Conservation (phyloP, 2,329 filamentous ascomycete genomes). For the Sporothrix pallida region DNA sequence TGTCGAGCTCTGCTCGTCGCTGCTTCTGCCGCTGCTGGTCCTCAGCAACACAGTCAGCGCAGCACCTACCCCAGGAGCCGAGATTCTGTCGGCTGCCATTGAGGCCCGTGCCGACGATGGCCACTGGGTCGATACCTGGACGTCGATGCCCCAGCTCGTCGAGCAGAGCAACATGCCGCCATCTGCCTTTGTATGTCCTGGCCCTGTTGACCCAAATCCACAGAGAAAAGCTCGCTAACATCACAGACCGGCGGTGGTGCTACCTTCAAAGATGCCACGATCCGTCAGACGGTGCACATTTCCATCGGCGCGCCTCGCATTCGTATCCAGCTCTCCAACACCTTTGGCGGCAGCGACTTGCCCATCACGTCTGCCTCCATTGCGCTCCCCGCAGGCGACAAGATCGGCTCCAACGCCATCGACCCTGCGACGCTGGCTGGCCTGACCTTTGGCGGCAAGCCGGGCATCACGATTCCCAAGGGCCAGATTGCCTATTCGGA, state of each 20-base stretch:
- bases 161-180: conserved; percentile 67
- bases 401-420: conserved; percentile 59
- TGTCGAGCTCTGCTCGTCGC: conserved; percentile 15
- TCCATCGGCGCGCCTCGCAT: conserved; percentile 62
- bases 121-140: conserved; percentile 70
- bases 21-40: conserved; percentile 24
- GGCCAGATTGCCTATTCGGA: conserved; percentile 66
- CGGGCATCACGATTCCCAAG: conserved; percentile 58
- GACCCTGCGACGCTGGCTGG: conserved; percentile 57
- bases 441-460: conserved; percentile 61
- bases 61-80: not conserved
- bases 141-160: conserved; percentile 68
- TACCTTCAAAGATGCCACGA: conserved; percentile 66
- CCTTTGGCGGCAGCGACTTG: conserved; percentile 65
- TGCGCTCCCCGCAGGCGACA: conserved; percentile 59
- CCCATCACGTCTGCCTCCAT: conserved; percentile 64
- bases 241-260: conserved; percentile 46
- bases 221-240: not conserved
- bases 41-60: not conserved
- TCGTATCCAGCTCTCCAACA: conserved; percentile 68
- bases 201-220: no score
- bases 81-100: not conserved
- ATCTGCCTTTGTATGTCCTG: conserved; percentile 59
- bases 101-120: conserved; percentile 42
- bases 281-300: conserved; percentile 69